Percentiles rank a stretch among this genome's conserved stretches.
Evolutionary conservation across 768 basidiomycete species (phyloP).

Genomic region (Rhodotorula taiwanensis): DNA sequence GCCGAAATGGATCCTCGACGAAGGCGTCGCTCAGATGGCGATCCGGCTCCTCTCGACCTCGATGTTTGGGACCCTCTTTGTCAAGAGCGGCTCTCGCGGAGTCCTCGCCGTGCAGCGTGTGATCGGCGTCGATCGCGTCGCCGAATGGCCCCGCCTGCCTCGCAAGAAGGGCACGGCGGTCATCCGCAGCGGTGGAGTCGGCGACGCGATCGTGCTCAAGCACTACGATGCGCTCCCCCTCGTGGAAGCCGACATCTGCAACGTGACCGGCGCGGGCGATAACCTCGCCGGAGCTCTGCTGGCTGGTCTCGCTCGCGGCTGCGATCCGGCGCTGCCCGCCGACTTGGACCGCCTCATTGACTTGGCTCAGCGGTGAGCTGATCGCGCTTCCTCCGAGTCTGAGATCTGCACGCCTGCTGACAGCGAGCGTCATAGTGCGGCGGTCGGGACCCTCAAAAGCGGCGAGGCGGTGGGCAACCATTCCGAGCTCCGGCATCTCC

Average conservation of each 20-base stretch:
- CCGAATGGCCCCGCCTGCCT: conserved; percentile 5
- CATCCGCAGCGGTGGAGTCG: conserved; percentile 49
- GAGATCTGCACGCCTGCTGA: too few species aligned
- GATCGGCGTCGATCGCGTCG: conserved; percentile 11
- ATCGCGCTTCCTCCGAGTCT: too few species aligned
- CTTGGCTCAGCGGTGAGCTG: conserved; percentile 52
- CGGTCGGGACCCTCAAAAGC: conserved; percentile 19
- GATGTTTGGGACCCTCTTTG: conserved; percentile 61
- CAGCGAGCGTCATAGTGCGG: conserved; percentile 2
- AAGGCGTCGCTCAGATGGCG: conserved; percentile 73
- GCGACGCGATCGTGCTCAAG: conserved; percentile 57
- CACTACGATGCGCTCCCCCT: conserved; percentile 61
- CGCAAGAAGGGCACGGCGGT: conserved; percentile 48
- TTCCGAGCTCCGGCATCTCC: background rate
- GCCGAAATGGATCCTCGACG: conserved; percentile 53
- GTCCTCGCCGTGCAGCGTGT: conserved; percentile 34
- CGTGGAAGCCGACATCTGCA: conserved; percentile 50
- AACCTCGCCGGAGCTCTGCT: conserved; percentile 76
- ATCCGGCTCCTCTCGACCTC: conserved; percentile 72
- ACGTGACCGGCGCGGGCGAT: conserved; percentile 89
- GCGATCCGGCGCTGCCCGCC: conserved; percentile 7
- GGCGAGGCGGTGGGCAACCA: conserved; percentile 32
- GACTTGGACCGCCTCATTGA: conserved; percentile 51
- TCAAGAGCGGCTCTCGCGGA: conserved; percentile 69
- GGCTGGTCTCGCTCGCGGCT: conserved; percentile 46